A percentile compares a stretch with the other conserved stretches of the same genome.
Conservation (phyloP, 78 protist genomes). For the Dictyostelium firmibasis region DNA sequence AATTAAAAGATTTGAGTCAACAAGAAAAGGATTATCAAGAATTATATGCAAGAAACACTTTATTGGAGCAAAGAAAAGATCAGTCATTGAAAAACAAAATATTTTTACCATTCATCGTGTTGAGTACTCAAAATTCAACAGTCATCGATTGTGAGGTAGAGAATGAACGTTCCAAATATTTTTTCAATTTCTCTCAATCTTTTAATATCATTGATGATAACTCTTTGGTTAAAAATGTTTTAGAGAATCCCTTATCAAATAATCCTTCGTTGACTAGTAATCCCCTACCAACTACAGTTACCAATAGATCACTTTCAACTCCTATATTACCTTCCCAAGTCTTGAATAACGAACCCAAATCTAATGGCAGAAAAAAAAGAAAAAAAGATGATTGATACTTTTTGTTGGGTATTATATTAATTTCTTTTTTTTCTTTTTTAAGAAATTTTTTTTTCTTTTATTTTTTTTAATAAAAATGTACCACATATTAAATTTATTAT, state of each 20-base stretch:
- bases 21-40: slow-evolving; percentile 35
- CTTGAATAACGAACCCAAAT: not conserved
- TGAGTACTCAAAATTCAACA: slow-evolving; percentile 84
- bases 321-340: not conserved
- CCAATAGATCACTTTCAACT: not conserved
- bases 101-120: slow-evolving; percentile 88
- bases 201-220: slow-evolving; percentile 92
- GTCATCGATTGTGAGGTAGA: slow-evolving; percentile 92
- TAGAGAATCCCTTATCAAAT: not conserved
- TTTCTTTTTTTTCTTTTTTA: not conserved
- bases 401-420: not conserved
- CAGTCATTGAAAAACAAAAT: slow-evolving; percentile 13
- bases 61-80: slow-evolving; percentile 2
- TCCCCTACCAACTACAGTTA: not conserved
- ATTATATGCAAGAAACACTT: slow-evolving; percentile 7
- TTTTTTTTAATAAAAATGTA: not conserved
- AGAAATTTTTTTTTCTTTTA: not conserved
- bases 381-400: not conserved
- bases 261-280: not conserved
- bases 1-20: slow-evolving; percentile 14
- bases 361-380: slow-evolving; percentile 1
- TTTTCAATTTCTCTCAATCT: slow-evolving; percentile 87
- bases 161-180: slow-evolving; percentile 79
- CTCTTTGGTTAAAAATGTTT: not conserved
- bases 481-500: not conserved